phyloP scores from a whole-genome alignment of 2,329 filamentous ascomycete species.

The Penicillium sp. region DNA sequence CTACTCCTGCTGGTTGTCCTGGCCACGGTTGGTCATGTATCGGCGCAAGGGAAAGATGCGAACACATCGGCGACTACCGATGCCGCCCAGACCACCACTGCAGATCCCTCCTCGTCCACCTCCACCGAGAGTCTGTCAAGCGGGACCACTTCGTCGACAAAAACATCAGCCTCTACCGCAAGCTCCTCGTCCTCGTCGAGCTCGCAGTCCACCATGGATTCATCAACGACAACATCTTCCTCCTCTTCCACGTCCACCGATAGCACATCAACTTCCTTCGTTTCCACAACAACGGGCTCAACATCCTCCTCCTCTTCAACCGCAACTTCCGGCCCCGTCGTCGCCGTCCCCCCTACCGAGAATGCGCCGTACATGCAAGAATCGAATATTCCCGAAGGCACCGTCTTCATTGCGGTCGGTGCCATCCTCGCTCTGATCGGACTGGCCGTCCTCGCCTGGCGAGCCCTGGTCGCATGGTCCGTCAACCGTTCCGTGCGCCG shows the following conservation, averaged over 20 bases:
- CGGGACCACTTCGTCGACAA: constrained; percentile 12
- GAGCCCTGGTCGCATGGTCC: constrained; percentile 78
- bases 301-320: constrained; percentile 49
- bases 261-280: constrained; percentile 19
- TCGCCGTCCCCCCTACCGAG: constrained; percentile 73
- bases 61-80: constrained; percentile 13
- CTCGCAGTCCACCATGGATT: constrained; percentile 12
- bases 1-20: constrained; percentile 14
- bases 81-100: constrained; percentile 18
- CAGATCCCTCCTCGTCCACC: constrained; percentile 17
- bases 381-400: constrained; percentile 79
- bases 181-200: constrained; percentile 11
- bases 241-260: constrained; percentile 20
- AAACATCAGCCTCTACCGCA: constrained; percentile 5
- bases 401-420: constrained; percentile 92
- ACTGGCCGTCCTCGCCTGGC: constrained; percentile 79
- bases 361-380: constrained; percentile 89
- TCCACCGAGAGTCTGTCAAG: constrained; percentile 16
- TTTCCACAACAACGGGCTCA: constrained; percentile 22
- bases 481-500: constrained; percentile 86
- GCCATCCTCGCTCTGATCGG: constrained; percentile 79
- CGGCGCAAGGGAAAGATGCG: constrained; percentile 15
- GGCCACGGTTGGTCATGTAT: constrained; percentile 12
- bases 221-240: constrained; percentile 16
- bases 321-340: constrained; percentile 56